phyloP scores from a whole-genome alignment of 2,329 filamentous ascomycete species.

The Colletotrichum plurivorum region DNA sequence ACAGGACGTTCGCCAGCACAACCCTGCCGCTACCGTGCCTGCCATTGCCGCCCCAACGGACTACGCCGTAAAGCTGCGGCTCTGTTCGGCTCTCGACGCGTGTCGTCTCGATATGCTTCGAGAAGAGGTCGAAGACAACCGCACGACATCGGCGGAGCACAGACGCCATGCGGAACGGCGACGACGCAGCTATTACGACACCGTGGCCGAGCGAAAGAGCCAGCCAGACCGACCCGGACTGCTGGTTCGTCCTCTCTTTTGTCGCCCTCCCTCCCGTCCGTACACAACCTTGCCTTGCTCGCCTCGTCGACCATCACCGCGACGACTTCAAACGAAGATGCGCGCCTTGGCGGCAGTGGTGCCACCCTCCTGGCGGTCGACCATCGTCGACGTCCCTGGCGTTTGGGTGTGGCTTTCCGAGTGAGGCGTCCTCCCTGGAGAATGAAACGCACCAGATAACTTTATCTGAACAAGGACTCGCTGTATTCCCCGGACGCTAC shows the following conservation, averaged over 20 bases:
- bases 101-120: constrained; percentile 19
- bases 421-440: constrained; percentile 22
- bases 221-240: constrained; percentile 11
- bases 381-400: background rate
- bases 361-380: background rate
- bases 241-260: constrained; percentile 35
- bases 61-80: constrained; percentile 26
- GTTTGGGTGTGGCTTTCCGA: background rate
- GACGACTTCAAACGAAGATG: constrained; percentile 15
- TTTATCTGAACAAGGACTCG: constrained; percentile 38
- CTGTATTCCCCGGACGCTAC: constrained; percentile 28
- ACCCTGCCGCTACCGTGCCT: constrained; percentile 18
- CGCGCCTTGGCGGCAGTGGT: constrained; percentile 21
- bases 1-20: background rate
- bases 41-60: constrained; percentile 17
- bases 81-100: background rate
- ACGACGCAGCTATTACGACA: constrained; percentile 19
- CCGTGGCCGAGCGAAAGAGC: background rate
- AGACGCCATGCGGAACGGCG: background rate
- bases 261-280: constrained; percentile 2
- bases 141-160: constrained; percentile 2
- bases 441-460: constrained; percentile 36
- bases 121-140: constrained; percentile 13
- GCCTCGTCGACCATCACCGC: background rate
- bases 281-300: background rate